Evolutionary conservation across 2,329 filamentous ascomycete genomes (phyloP).

Genomic region (Ophiocordyceps robertsii): DNA sequence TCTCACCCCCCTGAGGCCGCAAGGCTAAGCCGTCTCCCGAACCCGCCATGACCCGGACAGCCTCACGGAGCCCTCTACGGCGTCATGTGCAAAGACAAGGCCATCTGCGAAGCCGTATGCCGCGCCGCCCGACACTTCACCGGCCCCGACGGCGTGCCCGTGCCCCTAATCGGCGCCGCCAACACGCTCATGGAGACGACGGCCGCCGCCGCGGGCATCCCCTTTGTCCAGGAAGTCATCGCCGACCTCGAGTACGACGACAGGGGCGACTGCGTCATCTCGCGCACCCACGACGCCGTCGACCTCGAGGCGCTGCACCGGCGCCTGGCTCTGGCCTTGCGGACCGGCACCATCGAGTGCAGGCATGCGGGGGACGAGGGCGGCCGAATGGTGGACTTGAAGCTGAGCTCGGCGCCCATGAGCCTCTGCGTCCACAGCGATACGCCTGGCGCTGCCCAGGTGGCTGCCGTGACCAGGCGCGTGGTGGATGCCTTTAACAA

Average conservation of each 20-base stretch:
- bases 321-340: not conserved
- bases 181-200: constrained; percentile 3
- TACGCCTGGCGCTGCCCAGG: not conserved
- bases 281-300: not conserved
- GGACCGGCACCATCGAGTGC: not conserved
- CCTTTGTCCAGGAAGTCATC: constrained; percentile 7
- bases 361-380: not conserved
- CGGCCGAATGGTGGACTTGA: not conserved
- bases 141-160: constrained; percentile 15
- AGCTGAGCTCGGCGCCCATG: constrained; percentile 1
- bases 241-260: constrained; percentile 10
- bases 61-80: constrained; percentile 2
- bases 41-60: constrained; percentile 27
- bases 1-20: no score
- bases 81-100: constrained; percentile 7
- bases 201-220: constrained; percentile 8
- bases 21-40: no score
- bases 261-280: constrained; percentile 1
- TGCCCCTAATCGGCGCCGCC: constrained; percentile 1
- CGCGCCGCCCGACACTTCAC: constrained; percentile 12
- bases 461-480: not conserved
- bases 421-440: constrained; percentile 1
- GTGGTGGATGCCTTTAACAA: constrained; percentile 1
- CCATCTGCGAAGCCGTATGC: constrained; percentile 14
- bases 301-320: not conserved